Evolutionary conservation across 306 rosid species (phyloP).

Genomic region (Abrus precatorius): DNA sequence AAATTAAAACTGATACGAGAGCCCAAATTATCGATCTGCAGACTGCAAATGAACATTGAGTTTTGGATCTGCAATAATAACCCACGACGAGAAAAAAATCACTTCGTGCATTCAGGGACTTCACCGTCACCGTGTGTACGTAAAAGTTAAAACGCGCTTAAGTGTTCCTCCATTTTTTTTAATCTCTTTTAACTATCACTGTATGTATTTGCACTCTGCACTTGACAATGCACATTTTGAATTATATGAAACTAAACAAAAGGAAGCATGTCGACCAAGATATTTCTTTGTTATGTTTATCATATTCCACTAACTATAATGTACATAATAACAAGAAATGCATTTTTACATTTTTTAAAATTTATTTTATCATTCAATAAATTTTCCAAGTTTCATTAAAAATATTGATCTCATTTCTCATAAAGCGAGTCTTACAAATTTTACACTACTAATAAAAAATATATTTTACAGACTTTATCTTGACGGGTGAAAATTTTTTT

Average conservation of each 20-base stretch:
- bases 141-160: not conserved
- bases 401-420: too few relatives aligned
- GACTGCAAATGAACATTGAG: not conserved
- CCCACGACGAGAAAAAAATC: not conserved
- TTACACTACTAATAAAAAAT: too few relatives aligned
- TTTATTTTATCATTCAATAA: too few relatives aligned
- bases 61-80: not conserved
- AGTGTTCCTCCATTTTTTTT: not conserved
- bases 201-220: not conserved
- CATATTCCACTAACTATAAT: not conserved
- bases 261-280: conserved; percentile 12
- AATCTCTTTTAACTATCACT: not conserved
- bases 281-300: not conserved
- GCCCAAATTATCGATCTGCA: not conserved
- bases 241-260: not conserved
- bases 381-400: too few relatives aligned
- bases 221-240: not conserved
- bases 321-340: not conserved
- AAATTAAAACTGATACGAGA: not conserved
- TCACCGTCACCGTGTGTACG: conserved; percentile 5
- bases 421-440: too few relatives aligned
- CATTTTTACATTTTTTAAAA: not conserved
- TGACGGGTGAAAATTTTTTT: not conserved
- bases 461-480: not conserved
- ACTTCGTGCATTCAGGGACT: not conserved